Conservation (phyloP, 495 filamentous ascomycete genomes). For the Xylaria bambusicola region DNA sequence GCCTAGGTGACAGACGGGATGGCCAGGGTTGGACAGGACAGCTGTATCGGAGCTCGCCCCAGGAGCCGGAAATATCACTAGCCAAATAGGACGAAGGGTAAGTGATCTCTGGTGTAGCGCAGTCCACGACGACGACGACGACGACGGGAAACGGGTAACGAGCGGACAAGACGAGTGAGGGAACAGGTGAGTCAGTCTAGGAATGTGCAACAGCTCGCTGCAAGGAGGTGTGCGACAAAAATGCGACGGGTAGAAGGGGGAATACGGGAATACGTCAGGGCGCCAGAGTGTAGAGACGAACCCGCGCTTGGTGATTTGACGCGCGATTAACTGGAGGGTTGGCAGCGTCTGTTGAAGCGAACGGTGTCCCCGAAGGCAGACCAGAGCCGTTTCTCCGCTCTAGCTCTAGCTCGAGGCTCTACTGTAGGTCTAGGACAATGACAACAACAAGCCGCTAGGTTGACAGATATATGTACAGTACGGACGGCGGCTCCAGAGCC, state of each 20-base stretch:
- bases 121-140: constrained; percentile 35
- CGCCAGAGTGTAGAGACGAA: not conserved
- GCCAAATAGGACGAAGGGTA: constrained; percentile 6
- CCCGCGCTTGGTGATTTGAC: constrained; percentile 46
- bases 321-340: constrained; percentile 44
- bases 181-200: constrained; percentile 5
- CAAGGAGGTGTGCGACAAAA: constrained; percentile 3
- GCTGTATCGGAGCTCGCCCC: constrained; percentile 20
- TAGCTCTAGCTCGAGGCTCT: not conserved
- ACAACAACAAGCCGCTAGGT: constrained; percentile 15
- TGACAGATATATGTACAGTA: not conserved
- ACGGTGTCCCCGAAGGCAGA: constrained; percentile 15
- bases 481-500: too few relatives aligned
- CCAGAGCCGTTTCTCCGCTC: constrained; percentile 3
- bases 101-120: constrained; percentile 25
- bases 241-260: not conserved
- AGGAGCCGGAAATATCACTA: constrained; percentile 16
- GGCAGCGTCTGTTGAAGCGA: constrained; percentile 42
- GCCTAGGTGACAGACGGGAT: constrained; percentile 12
- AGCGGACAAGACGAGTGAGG: constrained; percentile 15
- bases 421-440: not conserved
- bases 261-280: not conserved
- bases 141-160: too few relatives aligned
- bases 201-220: constrained; percentile 2
- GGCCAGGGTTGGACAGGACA: constrained; percentile 12